Evolutionary conservation across 352 stramenopile species (phyloP).

Genomic region (Phytophthora melonis): DNA sequence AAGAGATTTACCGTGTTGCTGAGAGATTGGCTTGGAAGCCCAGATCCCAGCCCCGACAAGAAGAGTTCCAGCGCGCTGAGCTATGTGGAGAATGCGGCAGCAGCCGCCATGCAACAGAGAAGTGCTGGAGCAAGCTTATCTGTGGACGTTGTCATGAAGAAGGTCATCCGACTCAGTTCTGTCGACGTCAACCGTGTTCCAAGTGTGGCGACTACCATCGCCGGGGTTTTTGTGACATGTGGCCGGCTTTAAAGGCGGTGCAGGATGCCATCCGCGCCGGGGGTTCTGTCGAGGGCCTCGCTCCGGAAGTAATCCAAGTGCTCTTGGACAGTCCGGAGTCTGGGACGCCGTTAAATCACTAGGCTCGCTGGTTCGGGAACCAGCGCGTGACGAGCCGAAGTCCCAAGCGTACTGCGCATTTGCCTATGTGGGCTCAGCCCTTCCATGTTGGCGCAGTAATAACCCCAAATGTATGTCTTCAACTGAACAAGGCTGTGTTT

Average conservation of each 20-base stretch:
- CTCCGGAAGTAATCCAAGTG: background rate
- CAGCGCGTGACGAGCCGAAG: background rate
- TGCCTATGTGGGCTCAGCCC: slow-evolving; percentile 20
- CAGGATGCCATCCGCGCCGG: background rate
- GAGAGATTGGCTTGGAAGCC: background rate
- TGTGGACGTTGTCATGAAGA: too few species aligned
- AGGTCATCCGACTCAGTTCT: too few species aligned
- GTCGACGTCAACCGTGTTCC: too few species aligned
- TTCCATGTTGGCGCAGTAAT: background rate
- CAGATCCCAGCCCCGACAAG: background rate
- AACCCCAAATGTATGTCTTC: too few species aligned
- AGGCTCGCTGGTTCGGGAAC: slow-evolving; percentile 10
- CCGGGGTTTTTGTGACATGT: slow-evolving; percentile 6
- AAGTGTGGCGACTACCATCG: slow-evolving; percentile 1
- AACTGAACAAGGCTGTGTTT: too few species aligned
- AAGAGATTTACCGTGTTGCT: background rate
- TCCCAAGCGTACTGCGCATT: background rate
- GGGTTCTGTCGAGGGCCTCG: background rate
- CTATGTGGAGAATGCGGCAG: background rate
- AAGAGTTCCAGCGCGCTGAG: background rate
- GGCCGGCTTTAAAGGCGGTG: background rate
- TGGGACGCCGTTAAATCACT: slow-evolving; percentile 18
- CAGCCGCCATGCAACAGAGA: background rate
- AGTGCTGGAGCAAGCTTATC: too few species aligned
- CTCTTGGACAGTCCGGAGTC: background rate